Base-by-base conservation (phyloP, 805 yeast species). In the Candida berthetii region DNA sequence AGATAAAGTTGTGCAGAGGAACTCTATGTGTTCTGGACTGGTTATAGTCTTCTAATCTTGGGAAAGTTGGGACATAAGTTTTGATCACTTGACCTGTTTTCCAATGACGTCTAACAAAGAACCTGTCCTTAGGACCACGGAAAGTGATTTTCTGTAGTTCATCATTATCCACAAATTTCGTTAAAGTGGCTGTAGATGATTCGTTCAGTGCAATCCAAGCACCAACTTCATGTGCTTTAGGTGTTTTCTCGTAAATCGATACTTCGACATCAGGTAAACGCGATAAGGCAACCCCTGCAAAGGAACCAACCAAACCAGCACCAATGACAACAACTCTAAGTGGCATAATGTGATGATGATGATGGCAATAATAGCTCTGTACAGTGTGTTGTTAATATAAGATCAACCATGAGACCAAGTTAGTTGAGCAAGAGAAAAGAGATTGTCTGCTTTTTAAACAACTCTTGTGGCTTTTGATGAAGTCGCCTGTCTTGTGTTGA, bases 171-270 rank as follows among this genome's bases (percentile, higher is more conserved):
- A 33, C 27, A 15, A 33, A 39, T 18, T 28, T 33, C 5, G 20
- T n/a, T 4, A 33, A 18, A 13, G 22, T 16, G 2, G n/a, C 28
- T 3, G 31, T 4, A 9, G 32, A 4, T 13, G 40, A 38, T 11
- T 38, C 40, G 16, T 36, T 22, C 3, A 38, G 25, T 24, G 29
- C 15, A 13, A 39, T 39, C 41, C 37, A 39, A 3, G 41, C 41
- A 18, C 41, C 41, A 18, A 34, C 32, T 34, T 39, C 41, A 25
- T 34, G 7, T 5, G 37, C 15, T 9, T n/a, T 16, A 14, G 27
- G n/a, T 4, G 37, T 13, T 28, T 19, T 39, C 16, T 39, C 41
- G 22, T 14, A 39, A 3, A 18, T 24, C 3, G 28, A 33, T 10
- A 39, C 27, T 7, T 34, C 16, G 5, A 39, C 37, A 27, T 39